Conservation (phyloP, 2,329 filamentous ascomycete genomes). For the Colletotrichum coccodes region DNA sequence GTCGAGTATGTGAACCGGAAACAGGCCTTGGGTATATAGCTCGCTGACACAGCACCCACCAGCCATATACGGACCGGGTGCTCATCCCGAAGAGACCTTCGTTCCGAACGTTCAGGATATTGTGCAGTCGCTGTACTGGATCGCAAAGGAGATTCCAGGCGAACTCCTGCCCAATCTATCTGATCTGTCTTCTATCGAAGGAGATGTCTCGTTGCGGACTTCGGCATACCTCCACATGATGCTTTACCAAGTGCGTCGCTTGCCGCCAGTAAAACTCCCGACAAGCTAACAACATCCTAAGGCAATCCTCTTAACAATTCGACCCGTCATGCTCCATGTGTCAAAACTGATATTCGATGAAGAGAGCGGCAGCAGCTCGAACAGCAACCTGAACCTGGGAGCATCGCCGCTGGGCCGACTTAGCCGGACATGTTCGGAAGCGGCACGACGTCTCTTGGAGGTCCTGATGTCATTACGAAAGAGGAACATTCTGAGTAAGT, state of each 20-base stretch:
- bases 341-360: conserved; percentile 26
- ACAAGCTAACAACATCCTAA: background rate
- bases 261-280: too few species aligned
- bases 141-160: conserved; percentile 34
- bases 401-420: conserved; percentile 11
- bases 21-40: conserved; percentile 24
- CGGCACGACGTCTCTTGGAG: conserved; percentile 17
- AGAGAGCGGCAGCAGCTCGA: background rate
- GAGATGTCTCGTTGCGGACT: conserved; percentile 41
- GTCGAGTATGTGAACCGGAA: background rate
- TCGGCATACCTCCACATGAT: conserved; percentile 45
- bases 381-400: background rate
- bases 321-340: conserved; percentile 27
- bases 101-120: conserved; percentile 45
- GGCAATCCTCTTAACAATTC: conserved; percentile 36
- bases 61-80: conserved; percentile 43
- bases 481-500: conserved; percentile 41
- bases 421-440: conserved; percentile 27
- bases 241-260: conserved; percentile 41
- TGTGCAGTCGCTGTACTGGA: conserved; percentile 37
- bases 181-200: conserved; percentile 20
- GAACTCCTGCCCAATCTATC: conserved; percentile 36
- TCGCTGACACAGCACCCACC: conserved; percentile 33
- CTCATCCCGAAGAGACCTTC: conserved; percentile 42
- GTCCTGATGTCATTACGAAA: conserved; percentile 37